phyloP scores from a whole-genome alignment of 225 moss, liverwort and hornwort species.

The Climacium dendroides region DNA sequence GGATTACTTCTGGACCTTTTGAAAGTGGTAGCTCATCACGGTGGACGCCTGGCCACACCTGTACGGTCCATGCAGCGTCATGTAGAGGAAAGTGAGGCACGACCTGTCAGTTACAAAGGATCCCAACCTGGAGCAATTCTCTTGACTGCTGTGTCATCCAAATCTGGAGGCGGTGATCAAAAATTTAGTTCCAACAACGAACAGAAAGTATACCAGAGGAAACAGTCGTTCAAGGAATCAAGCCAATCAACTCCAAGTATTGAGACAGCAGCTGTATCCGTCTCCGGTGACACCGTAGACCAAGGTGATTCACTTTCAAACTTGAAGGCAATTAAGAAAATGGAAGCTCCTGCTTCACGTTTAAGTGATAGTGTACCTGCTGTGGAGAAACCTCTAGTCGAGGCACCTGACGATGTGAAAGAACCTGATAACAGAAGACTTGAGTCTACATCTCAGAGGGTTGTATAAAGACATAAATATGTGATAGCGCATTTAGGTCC shows the following conservation, averaged over 20 bases:
- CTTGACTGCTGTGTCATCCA: slow-evolving; percentile 45
- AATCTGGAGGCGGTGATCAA: slow-evolving; percentile 6
- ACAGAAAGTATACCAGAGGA: slow-evolving; percentile 1
- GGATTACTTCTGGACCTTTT: slow-evolving; percentile 70
- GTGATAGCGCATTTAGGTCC: not conserved
- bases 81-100: slow-evolving; percentile 65
- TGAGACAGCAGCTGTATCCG: slow-evolving; percentile 5
- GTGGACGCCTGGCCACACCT: slow-evolving; percentile 89
- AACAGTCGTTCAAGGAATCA: slow-evolving; percentile 4
- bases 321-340: slow-evolving; percentile 22
- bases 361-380: not conserved
- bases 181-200: not conserved
- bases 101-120: slow-evolving; percentile 12
- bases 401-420: slow-evolving; percentile 3
- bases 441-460: not conserved
- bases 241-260: not conserved
- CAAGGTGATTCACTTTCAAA: slow-evolving; percentile 12
- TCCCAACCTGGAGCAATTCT: slow-evolving; percentile 43
- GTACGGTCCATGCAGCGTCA: slow-evolving; percentile 82
- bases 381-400: not conserved
- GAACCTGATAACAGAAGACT: slow-evolving; percentile 15
- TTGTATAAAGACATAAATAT: not conserved
- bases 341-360: not conserved
- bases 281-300: slow-evolving; percentile 1
- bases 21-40: slow-evolving; percentile 78